Evolutionary conservation across 208 protist genomes (phyloP).

Genomic region (Blechomonas ayalai): DNA sequence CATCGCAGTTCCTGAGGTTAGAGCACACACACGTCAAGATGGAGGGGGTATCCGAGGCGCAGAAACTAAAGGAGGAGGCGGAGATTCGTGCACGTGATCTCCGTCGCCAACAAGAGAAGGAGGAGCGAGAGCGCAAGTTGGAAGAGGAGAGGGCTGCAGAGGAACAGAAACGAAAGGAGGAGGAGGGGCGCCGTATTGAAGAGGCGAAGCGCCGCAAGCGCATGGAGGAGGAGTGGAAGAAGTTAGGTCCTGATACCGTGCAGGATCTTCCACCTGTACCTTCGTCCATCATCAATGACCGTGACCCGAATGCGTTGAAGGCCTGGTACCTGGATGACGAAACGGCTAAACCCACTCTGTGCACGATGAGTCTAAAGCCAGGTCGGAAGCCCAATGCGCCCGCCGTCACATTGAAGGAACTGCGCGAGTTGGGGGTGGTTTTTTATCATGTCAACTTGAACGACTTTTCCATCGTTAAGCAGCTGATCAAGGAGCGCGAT

Average conservation of each 20-base stretch:
- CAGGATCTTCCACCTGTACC: constrained; percentile 74
- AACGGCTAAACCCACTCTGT: constrained; percentile 48
- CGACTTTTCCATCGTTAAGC: constrained; percentile 80
- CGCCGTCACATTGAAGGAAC: constrained; percentile 47
- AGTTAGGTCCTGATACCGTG: constrained; percentile 71
- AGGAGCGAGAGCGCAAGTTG: constrained; percentile 54
- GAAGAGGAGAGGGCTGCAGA: constrained; percentile 53
- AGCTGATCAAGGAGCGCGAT: constrained; percentile 78
- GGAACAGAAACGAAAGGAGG: constrained; percentile 45
- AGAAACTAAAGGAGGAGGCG: constrained; percentile 66
- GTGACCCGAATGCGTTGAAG: constrained; percentile 33
- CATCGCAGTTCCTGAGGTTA: too few species aligned
- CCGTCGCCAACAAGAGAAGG: constrained; percentile 60
- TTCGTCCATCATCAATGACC: constrained; percentile 42
- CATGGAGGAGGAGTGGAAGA: constrained; percentile 80
- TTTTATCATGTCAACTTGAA: constrained; percentile 76
- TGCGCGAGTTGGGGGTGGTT: constrained; percentile 76
- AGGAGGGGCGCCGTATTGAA: constrained; percentile 51
- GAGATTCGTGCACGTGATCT: constrained; percentile 77
- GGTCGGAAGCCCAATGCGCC: constrained; percentile 43
- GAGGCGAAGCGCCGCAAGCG: constrained; percentile 50
- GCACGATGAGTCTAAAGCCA: constrained; percentile 65
- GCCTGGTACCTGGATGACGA: constrained; percentile 88
- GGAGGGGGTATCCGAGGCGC: constrained; percentile 27
- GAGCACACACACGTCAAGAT: too few species aligned